Conservation (phyloP, 495 filamentous ascomycete genomes). For the Annulohypoxylon maeteangense region DNA sequence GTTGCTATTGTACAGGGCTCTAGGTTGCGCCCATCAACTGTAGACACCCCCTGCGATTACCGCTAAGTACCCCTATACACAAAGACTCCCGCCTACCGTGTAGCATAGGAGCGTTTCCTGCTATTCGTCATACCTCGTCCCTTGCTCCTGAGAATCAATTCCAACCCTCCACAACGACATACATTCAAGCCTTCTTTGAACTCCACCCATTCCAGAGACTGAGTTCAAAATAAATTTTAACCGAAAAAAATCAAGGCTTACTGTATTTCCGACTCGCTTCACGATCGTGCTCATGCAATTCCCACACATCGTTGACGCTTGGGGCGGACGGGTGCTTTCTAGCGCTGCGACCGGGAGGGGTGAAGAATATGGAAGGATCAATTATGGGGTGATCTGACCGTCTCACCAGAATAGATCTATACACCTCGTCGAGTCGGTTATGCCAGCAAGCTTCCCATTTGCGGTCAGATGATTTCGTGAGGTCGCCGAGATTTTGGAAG, state of each 20-base stretch:
- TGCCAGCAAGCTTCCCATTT: conserved; percentile 17
- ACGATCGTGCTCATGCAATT: conserved; percentile 19
- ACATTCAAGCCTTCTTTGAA: not conserved
- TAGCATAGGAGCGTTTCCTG: not conserved
- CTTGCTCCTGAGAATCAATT: not conserved
- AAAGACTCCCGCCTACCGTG: not conserved
- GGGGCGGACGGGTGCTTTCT: conserved; percentile 17
- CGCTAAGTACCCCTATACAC: not conserved
- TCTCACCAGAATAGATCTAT: not conserved
- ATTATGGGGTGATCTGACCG: not conserved
- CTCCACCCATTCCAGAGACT: not conserved
- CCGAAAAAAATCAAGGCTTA: not conserved
- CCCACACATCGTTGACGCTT: conserved; percentile 11
- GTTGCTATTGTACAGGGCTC: no score
- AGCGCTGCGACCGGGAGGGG: conserved; percentile 22
- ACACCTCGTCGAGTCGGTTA: not conserved
- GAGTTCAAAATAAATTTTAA: not conserved
- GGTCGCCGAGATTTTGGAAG: conserved; percentile 23
- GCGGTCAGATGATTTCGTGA: not conserved
- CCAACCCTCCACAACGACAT: not conserved
- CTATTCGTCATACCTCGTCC: not conserved
- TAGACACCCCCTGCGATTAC: not conserved
- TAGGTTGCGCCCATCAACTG: not conserved
- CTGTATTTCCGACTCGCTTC: not conserved
- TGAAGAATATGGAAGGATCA: conserved; percentile 11